phyloP scores from a whole-genome alignment of 2,329 filamentous ascomycete species.

The Teratosphaeria viscida region DNA sequence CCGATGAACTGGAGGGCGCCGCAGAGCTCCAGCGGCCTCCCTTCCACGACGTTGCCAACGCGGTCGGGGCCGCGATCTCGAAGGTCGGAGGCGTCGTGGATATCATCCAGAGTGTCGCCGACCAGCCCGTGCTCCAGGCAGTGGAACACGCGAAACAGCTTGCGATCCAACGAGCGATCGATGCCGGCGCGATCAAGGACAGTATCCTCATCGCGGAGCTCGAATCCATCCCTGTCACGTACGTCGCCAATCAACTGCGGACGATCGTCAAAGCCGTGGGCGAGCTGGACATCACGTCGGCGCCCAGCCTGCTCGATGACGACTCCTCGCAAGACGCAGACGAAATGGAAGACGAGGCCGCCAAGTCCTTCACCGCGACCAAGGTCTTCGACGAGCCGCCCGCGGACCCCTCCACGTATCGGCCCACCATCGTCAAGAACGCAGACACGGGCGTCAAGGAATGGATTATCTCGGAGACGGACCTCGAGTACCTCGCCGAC shows the following conservation, averaged over 20 bases:
- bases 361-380: slow-evolving; percentile 25
- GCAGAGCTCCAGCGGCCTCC: slow-evolving; percentile 42
- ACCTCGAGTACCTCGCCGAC: slow-evolving; percentile 46
- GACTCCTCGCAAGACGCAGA: slow-evolving; percentile 7
- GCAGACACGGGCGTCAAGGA: slow-evolving; percentile 36
- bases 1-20: slow-evolving; percentile 40
- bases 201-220: slow-evolving; percentile 38
- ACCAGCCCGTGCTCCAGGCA: slow-evolving; percentile 28
- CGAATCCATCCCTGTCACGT: slow-evolving; percentile 30
- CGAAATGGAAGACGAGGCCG: slow-evolving; percentile 7
- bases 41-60: slow-evolving; percentile 48
- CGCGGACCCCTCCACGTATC: slow-evolving; percentile 30
- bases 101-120: slow-evolving; percentile 37
- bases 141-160: slow-evolving; percentile 28
- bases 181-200: slow-evolving; percentile 24
- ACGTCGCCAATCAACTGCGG: slow-evolving; percentile 25
- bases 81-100: slow-evolving; percentile 46
- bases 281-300: slow-evolving; percentile 19
- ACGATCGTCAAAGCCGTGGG: slow-evolving; percentile 25
- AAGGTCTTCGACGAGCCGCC: slow-evolving; percentile 20
- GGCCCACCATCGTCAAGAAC: slow-evolving; percentile 29
- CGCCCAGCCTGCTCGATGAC: slow-evolving; percentile 10
- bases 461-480: slow-evolving; percentile 50
- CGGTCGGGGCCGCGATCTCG: slow-evolving; percentile 50
- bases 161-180: slow-evolving; percentile 28